Evolutionary conservation across 2,329 filamentous ascomycete species (phyloP).

Genomic region (Alternaria ethzedia): DNA sequence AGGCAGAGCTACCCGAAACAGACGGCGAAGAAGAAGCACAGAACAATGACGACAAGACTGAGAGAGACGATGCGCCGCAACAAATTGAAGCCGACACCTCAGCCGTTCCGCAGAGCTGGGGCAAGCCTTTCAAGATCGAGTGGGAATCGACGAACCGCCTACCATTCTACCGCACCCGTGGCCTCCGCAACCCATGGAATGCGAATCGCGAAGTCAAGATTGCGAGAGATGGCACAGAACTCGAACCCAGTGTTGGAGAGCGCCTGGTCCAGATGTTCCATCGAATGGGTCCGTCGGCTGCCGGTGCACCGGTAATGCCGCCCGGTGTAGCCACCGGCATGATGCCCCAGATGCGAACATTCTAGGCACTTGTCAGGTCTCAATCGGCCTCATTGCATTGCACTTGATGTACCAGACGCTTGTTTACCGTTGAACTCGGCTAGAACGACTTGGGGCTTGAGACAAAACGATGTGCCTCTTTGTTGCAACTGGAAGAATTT

Average conservation of each 20-base stretch:
- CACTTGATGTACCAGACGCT: not conserved
- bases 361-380: conserved; percentile 16
- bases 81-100: conserved; percentile 47
- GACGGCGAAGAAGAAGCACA: conserved; percentile 52
- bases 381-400: conserved; percentile 3
- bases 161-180: conserved; percentile 87
- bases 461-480: not conserved
- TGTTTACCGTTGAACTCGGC: not conserved
- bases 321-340: conserved; percentile 28
- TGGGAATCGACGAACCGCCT: conserved; percentile 85
- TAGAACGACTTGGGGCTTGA: not conserved
- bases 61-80: conserved; percentile 36
- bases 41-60: conserved; percentile 56
- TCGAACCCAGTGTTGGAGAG: conserved; percentile 82
- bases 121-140: conserved; percentile 88
- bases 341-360: conserved; percentile 40
- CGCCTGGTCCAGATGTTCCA: conserved; percentile 80
- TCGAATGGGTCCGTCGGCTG: conserved; percentile 39
- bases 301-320: conserved; percentile 29
- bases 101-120: conserved; percentile 69
- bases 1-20: conserved; percentile 70
- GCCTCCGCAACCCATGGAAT: conserved; percentile 92
- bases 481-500: not conserved
- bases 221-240: conserved; percentile 89
- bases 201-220: conserved; percentile 96